phyloP scores from a whole-genome alignment of 495 filamentous ascomycete genomes.

The Trichoderma erinaceum region DNA sequence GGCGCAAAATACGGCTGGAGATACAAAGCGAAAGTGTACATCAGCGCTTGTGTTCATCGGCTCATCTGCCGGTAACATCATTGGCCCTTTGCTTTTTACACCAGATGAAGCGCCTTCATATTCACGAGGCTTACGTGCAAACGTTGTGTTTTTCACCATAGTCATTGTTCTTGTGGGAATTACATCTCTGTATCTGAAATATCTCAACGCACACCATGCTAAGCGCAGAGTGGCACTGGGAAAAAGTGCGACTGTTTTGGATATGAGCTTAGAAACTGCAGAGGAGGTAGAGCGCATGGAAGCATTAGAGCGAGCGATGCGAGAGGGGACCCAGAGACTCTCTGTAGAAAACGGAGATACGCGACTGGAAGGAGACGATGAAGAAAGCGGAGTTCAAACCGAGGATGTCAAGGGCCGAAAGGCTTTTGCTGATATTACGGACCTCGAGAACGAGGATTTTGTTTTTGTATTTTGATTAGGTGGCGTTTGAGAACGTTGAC shows the following conservation, averaged over 20 bases:
- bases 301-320: slow-evolving; percentile 20
- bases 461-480: slow-evolving; percentile 48
- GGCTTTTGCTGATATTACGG: slow-evolving; percentile 47
- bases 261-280: slow-evolving; percentile 24
- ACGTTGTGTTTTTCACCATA: slow-evolving; percentile 37
- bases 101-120: slow-evolving; percentile 55
- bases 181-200: slow-evolving; percentile 43
- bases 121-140: slow-evolving; percentile 49
- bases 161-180: slow-evolving; percentile 26
- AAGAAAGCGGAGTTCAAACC: slow-evolving; percentile 25
- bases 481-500: neutral
- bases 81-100: slow-evolving; percentile 57
- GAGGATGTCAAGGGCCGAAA: slow-evolving; percentile 39
- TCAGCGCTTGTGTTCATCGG: slow-evolving; percentile 57
- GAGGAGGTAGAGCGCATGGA: slow-evolving; percentile 21
- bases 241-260: slow-evolving; percentile 33
- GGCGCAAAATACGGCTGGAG: slow-evolving; percentile 59
- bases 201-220: slow-evolving; percentile 42
- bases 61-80: slow-evolving; percentile 55
- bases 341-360: slow-evolving; percentile 30
- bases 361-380: slow-evolving; percentile 36
- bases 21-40: slow-evolving; percentile 62
- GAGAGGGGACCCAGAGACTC: slow-evolving; percentile 29
- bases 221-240: slow-evolving; percentile 37
- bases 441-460: slow-evolving; percentile 53